These are phyloP conservation scores for Lyophyllum shimeji DNA, from an alignment of 768 basidiomycete genomes.

Conservation along the genomic window DNA sequence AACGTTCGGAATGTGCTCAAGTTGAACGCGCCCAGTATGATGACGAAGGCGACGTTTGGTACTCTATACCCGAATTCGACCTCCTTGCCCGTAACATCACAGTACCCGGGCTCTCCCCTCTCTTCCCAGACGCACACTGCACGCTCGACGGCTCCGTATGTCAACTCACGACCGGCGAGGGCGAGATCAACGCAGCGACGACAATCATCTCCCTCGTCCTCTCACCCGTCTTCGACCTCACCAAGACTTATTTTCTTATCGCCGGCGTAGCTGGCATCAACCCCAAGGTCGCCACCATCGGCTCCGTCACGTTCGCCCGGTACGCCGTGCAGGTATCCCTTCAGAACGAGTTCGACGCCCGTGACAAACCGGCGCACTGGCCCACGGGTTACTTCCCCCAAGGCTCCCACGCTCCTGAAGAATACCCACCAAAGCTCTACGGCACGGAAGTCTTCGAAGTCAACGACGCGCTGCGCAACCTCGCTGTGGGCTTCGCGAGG, in stretches of 20 bases:
- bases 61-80: conserved; percentile 7
- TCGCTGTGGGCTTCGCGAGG: conserved; percentile 8
- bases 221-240: conserved; percentile 3
- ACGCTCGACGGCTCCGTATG: conserved; percentile 2
- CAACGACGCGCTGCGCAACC: conserved; percentile 11
- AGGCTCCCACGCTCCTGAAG: conserved; percentile 1
- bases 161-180: conserved; percentile 3
- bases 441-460: conserved; percentile 14
- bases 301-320: conserved; percentile 11
- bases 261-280: conserved; percentile 3
- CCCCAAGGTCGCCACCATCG: conserved; percentile 6
- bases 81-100: conserved; percentile 6
- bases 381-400: conserved; percentile 11
- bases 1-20: too few species aligned
- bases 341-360: conserved; percentile 13
- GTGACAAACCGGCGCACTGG: conserved; percentile 7
- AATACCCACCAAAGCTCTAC: conserved; percentile 10
- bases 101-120: conserved; percentile 1
- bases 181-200: conserved; percentile 8
- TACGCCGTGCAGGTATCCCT: conserved; percentile 10
- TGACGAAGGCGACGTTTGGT: conserved; percentile 4
- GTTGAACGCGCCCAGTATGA: not conserved
- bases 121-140: conserved; percentile 6
- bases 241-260: conserved; percentile 5
- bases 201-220: conserved; percentile 3